Evolutionary conservation across 208 protist species (phyloP).

Genomic region (Plasmodiophora brassicae): DNA sequence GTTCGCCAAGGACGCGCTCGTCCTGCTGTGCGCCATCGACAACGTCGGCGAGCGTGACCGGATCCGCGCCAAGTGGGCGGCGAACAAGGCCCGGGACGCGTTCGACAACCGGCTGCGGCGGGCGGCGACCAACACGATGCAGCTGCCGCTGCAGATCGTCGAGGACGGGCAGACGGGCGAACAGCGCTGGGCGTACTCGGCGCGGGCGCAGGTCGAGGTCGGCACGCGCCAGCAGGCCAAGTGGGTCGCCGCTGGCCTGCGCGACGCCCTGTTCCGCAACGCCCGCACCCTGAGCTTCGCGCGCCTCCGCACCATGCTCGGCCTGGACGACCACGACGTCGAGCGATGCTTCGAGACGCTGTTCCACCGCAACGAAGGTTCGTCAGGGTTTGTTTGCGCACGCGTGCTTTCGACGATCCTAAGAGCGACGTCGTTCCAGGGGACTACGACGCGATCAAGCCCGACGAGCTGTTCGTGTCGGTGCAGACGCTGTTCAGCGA

Average conservation of each 20-base stretch:
- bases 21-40: background rate
- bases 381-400: background rate
- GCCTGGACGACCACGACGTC: background rate
- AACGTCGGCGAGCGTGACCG: background rate
- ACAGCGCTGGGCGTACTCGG: background rate
- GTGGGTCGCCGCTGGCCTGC: background rate
- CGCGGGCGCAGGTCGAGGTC: background rate
- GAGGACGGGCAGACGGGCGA: background rate
- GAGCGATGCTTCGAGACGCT: background rate
- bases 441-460: background rate
- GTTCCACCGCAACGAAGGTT: background rate
- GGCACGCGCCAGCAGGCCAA: background rate
- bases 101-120: background rate
- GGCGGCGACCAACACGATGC: background rate
- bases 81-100: background rate
- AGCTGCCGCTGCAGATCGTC: background rate
- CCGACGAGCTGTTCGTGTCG: background rate
- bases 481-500: background rate
- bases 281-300: background rate
- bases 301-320: background rate
- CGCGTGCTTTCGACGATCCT: background rate
- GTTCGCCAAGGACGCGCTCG: background rate
- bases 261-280: background rate
- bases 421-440: background rate
- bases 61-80: background rate